phyloP scores from a whole-genome alignment of 75 land plant genomes.

The Selaginella moellendorffii region DNA sequence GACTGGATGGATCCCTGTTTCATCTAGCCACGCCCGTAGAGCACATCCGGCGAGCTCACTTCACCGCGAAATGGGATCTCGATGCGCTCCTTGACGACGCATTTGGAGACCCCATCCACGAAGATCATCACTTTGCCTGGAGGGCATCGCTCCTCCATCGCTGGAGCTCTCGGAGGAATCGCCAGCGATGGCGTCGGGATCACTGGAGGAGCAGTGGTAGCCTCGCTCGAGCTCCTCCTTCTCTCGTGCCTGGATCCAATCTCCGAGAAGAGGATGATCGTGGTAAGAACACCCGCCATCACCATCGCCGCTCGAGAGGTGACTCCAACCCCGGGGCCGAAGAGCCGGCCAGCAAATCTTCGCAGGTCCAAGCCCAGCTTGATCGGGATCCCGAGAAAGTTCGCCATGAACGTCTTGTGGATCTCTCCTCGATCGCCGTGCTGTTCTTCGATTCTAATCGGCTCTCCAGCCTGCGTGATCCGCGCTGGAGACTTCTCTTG shows the following conservation, averaged over 20 bases:
- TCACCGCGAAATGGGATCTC: conserved; percentile 64
- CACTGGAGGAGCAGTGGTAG: too few relatives aligned
- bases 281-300: conserved; percentile 13
- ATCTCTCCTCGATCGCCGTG: too few relatives aligned
- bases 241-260: too few relatives aligned
- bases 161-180: conserved; percentile 1
- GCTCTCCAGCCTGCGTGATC: too few relatives aligned
- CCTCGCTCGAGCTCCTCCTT: too few relatives aligned
- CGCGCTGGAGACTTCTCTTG: too few relatives aligned
- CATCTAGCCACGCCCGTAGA: conserved; percentile 72
- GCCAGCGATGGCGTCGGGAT: too few relatives aligned
- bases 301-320: conserved; percentile 13
- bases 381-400: background rate
- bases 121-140: conserved; percentile 61
- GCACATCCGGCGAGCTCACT: conserved; percentile 48
- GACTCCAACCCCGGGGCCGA: conserved; percentile 9
- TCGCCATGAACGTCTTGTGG: background rate
- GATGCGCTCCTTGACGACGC: conserved; percentile 84
- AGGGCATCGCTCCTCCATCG: conserved; percentile 24
- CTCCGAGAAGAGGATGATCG: too few relatives aligned
- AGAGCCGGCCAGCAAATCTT: conserved; percentile 2
- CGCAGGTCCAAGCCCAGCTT: background rate
- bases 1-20: too few relatives aligned
- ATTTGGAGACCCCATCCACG: conserved; percentile 58
- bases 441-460: background rate